These are phyloP conservation scores for Malus sylvestris DNA, from an alignment of 306 rosid genomes.

Conservation along the genomic window DNA sequence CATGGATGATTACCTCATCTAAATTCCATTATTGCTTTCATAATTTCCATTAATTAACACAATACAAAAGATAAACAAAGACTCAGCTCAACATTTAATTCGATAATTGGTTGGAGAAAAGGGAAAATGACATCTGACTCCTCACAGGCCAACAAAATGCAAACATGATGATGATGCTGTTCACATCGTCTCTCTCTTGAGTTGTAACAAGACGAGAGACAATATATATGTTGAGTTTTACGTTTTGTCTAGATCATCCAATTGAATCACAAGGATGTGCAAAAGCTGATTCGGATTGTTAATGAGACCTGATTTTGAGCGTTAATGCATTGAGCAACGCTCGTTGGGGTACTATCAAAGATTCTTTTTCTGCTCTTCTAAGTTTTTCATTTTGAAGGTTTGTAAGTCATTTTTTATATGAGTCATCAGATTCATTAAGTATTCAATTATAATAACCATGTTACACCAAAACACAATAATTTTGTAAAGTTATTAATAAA, in stretches of 20 bases:
- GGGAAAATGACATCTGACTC: neutral
- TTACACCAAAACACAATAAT: too few relatives aligned
- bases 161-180: neutral
- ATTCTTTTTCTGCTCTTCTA: too few relatives aligned
- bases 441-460: too few relatives aligned
- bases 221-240: neutral
- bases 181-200: neutral
- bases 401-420: too few relatives aligned
- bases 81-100: neutral
- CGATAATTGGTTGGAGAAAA: neutral
- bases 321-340: neutral
- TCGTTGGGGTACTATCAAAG: neutral
- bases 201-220: neutral
- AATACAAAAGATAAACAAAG: neutral
- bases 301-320: neutral
- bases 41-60: neutral
- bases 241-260: neutral
- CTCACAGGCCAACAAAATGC: neutral
- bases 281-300: neutral
- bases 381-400: too few relatives aligned
- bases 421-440: too few relatives aligned
- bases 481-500: too few relatives aligned
- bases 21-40: neutral
- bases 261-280: neutral
- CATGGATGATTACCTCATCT: neutral